phyloP scores from a whole-genome alignment of 345 rosid species.

The Dovyalis caffra region DNA sequence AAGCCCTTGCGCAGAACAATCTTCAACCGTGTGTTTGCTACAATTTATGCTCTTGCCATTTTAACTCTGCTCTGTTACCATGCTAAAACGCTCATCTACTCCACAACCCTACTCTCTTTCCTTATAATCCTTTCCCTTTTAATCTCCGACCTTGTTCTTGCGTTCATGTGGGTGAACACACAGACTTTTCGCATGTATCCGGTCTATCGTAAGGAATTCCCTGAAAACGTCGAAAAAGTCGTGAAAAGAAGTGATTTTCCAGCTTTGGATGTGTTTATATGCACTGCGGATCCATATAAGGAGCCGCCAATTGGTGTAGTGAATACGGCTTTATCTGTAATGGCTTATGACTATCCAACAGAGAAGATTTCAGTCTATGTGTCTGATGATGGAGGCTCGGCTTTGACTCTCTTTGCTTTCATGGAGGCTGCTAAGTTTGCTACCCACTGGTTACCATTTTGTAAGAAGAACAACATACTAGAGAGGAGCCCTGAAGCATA shows the following conservation, averaged over 20 bases:
- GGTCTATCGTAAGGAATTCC: slow-evolving; percentile 14
- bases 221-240: slow-evolving; percentile 11
- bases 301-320: slow-evolving; percentile 43
- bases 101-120: slow-evolving; percentile 16
- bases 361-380: slow-evolving; percentile 59
- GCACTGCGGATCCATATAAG: slow-evolving; percentile 36
- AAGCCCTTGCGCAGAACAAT: slow-evolving; percentile 37
- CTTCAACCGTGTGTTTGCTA: slow-evolving; percentile 49
- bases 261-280: slow-evolving; percentile 59
- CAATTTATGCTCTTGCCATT: slow-evolving; percentile 48
- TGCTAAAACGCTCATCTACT: slow-evolving; percentile 33
- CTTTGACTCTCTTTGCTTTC: slow-evolving; percentile 22
- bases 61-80: slow-evolving; percentile 52
- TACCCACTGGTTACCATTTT: slow-evolving; percentile 25
- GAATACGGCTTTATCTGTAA: slow-evolving; percentile 68
- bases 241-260: slow-evolving; percentile 10
- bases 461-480: neutral
- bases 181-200: slow-evolving; percentile 21
- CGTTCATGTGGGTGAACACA: slow-evolving; percentile 57
- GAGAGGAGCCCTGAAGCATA: slow-evolving; percentile 14
- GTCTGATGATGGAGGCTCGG: slow-evolving; percentile 33
- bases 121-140: slow-evolving; percentile 28
- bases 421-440: slow-evolving; percentile 30
- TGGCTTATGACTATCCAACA: slow-evolving; percentile 75
- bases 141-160: slow-evolving; percentile 50